phyloP scores from a whole-genome alignment of 225 moss, liverwort and hornwort species.

The Thuidium tamariscinum region DNA sequence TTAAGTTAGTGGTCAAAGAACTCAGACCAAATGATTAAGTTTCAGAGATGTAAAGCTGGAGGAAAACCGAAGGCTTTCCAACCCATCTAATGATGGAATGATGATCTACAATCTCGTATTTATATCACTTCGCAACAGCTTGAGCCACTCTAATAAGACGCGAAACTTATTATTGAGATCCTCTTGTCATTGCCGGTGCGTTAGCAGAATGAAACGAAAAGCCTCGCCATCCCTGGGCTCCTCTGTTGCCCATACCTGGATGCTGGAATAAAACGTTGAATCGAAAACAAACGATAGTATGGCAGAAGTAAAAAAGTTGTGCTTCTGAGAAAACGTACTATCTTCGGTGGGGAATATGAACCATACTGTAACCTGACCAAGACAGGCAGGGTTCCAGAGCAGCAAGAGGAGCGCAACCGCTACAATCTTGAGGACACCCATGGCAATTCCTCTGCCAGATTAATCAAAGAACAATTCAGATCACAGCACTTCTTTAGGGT shows the following conservation, averaged over 20 bases:
- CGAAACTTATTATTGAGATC: neutral
- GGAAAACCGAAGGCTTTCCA: neutral
- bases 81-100: neutral
- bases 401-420: neutral
- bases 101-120: neutral
- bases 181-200: neutral
- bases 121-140: neutral
- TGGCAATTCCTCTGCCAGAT: neutral
- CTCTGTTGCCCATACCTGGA: neutral
- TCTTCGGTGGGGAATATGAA: fast-evolving
- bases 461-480: neutral
- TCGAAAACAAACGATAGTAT: neutral
- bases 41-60: neutral
- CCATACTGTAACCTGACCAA: neutral
- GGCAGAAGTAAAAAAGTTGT: neutral
- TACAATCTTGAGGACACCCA: neutral
- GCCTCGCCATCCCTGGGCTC: neutral
- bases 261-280: neutral
- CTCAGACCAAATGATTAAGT: neutral
- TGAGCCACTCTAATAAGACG: neutral
- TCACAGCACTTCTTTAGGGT: neutral
- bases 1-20: neutral
- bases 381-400: neutral
- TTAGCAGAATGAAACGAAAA: neutral
- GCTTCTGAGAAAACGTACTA: neutral